phyloP scores from a whole-genome alignment of 2,329 filamentous ascomycete genomes.

The Aureobasidium namibiae region DNA sequence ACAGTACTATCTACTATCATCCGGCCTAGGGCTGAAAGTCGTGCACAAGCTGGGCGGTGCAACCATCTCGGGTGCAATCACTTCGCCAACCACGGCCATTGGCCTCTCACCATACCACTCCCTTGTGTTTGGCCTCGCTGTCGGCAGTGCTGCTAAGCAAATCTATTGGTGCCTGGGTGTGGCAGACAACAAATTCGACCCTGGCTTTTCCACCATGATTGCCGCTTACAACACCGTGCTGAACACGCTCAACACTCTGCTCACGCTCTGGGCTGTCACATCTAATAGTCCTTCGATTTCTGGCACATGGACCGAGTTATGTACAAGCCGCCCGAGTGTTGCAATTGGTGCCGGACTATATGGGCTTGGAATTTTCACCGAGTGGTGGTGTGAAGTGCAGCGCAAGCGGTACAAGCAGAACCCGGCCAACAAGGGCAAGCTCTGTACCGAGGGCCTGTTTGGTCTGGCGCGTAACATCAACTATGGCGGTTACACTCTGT shows the following conservation, averaged over 20 bases:
- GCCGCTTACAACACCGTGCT: conserved; percentile 20
- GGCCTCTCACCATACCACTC: conserved; percentile 19
- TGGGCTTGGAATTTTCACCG: conserved; percentile 17
- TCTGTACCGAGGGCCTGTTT: conserved; percentile 20
- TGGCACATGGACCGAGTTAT: conserved; percentile 9
- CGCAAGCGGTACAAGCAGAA: conserved; percentile 20
- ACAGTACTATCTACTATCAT: conserved; percentile 18
- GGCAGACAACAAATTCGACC: conserved; percentile 16
- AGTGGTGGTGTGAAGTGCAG: conserved; percentile 23
- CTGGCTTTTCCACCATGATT: conserved; percentile 15
- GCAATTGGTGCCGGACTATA: conserved; percentile 17
- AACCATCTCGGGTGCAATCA: conserved; percentile 7
- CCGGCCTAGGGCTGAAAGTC: conserved; percentile 10
- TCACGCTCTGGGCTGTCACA: conserved; percentile 18
- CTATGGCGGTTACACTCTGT: conserved; percentile 23
- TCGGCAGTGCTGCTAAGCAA: conserved; percentile 19
- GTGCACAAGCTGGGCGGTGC: conserved; percentile 13
- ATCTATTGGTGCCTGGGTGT: conserved; percentile 22
- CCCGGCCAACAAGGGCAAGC: conserved; percentile 20
- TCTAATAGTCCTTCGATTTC: conserved; percentile 16
- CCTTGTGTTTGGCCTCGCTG: conserved; percentile 19
- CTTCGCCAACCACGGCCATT: conserved; percentile 9
- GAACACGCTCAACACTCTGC: conserved; percentile 19
- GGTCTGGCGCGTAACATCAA: conserved; percentile 21
- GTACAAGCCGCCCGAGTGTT: conserved; percentile 11